These are phyloP conservation scores for Sporothrix variecibatus DNA, from an alignment of 2,329 filamentous ascomycete species.

Conservation along the genomic window DNA sequence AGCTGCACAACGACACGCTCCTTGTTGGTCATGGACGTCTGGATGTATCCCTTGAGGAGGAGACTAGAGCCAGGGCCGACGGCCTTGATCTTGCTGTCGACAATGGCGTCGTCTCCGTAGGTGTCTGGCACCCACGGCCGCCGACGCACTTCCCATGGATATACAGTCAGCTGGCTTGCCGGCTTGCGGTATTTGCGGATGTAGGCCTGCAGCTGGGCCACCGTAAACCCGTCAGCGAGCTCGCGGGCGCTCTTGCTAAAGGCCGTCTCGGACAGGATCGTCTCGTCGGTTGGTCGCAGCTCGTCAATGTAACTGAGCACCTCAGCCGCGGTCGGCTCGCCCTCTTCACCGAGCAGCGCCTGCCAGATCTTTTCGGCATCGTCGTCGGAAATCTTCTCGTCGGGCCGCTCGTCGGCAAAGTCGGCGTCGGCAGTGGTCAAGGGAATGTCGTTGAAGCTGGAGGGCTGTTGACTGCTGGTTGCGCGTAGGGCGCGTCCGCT, in stretches of 20 bases:
- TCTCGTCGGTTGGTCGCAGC: conserved; percentile 47
- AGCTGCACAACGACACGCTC: conserved; percentile 45
- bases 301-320: conserved; percentile 51
- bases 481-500: background rate
- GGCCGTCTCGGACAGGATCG: conserved; percentile 42
- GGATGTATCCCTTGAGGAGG: conserved; percentile 27
- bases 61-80: conserved; percentile 24
- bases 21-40: conserved; percentile 40
- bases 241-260: conserved; percentile 46
- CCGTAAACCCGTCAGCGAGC: conserved; percentile 51
- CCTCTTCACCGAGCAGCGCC: conserved; percentile 15
- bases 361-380: conserved; percentile 25
- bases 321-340: conserved; percentile 39
- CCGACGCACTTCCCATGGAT: conserved; percentile 46
- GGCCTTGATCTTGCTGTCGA: background rate
- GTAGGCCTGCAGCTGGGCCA: conserved; percentile 49
- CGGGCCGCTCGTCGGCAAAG: background rate
- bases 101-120: conserved; percentile 24
- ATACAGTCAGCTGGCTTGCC: background rate
- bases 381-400: background rate
- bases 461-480: background rate
- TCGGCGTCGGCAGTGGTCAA: background rate
- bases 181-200: conserved; percentile 32
- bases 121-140: conserved; percentile 47
- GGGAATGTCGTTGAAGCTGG: background rate